Evolutionary conservation across 768 basidiomycete genomes (phyloP), one percentile per base, ranked within the genome.

Genomic region (Plicaturopsis crispa): DNA sequence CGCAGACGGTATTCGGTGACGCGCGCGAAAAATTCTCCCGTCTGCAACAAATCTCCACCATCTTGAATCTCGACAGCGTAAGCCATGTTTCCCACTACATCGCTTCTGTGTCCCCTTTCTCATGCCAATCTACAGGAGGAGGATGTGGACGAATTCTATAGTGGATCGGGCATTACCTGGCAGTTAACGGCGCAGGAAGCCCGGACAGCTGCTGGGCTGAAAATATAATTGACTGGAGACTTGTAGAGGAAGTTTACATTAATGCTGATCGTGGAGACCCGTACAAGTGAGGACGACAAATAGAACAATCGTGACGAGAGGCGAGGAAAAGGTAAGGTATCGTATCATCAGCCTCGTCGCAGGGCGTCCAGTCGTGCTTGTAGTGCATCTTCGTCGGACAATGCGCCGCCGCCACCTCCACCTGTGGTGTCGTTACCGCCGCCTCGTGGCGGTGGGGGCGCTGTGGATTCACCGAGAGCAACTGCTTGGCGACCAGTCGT

Each of bases 291-390:
- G 13, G 17, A n/a, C 33, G 17, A n/a, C 8, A 34, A 10, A 17
- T 34, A 17, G 17, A 8, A 34, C 33, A 19, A 19, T 34, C 17
- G n/a, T 11, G 13, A n/a, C 33, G 8, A 34, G 10, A 28, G 26
- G 26, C 26, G n/a, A n/a, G n/a, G n/a, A n/a, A n/a, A n/a, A n/a
- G n/a, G 10, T 28, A 28, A 14, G 26, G 26, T 28, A 28, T 28
- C 26, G 10, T 8, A 8, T 8, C 8, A 28, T 68, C 56, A 86
- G 24, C 82, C 75, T 52, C 81, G 70, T 44, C 90, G 73, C 38
- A 98, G 67, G 24, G 92, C 89, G 62, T 98, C 92, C 47, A 99
- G 59, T 44, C 96, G 70, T 13, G 92, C 90, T 62, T 98, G 96
- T 38, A 99, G 69, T 26, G 86, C 88, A 56, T 96, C 93, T 60